These are phyloP conservation scores for Fusarium scirpi DNA, from an alignment of 2,329 filamentous ascomycete species.

Conservation along the genomic window DNA sequence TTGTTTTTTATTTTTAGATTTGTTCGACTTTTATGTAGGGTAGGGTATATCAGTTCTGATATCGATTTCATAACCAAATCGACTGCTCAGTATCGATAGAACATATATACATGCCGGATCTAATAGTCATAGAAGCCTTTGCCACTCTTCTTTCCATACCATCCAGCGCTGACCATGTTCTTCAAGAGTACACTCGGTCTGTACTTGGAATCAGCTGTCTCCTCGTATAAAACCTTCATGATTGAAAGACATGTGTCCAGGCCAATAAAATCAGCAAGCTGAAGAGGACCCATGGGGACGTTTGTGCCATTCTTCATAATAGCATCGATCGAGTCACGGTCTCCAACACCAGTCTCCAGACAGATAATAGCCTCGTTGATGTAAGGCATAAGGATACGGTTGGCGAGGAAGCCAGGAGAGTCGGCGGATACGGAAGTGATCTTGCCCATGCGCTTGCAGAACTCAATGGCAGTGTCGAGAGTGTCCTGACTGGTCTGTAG, in stretches of 20 bases:
- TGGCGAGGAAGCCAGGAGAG: conserved; percentile 93
- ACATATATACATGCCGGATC: neutral
- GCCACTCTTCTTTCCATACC: conserved; percentile 96
- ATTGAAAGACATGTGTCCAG: conserved; percentile 96
- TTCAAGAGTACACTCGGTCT: conserved; percentile 85
- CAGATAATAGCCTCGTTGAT: conserved; percentile 99
- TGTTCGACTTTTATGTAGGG: neutral
- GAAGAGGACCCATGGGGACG: conserved; percentile 96
- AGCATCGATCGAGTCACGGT: conserved; percentile 90
- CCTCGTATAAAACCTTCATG: conserved; percentile 92
- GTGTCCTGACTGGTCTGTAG: conserved; percentile 90
- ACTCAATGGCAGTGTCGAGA: conserved; percentile 82
- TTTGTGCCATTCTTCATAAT: conserved; percentile 99
- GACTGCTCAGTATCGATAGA: neutral
- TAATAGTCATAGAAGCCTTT: conserved; percentile 96
- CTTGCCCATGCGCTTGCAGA: conserved; percentile 95
- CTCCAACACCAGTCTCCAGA: conserved; percentile 90
- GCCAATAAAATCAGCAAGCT: conserved; percentile 96
- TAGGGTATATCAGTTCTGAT: neutral
- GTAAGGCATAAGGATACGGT: conserved; percentile 98
- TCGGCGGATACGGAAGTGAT: conserved; percentile 88
- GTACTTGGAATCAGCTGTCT: conserved; percentile 97
- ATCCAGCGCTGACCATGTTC: conserved; percentile 98
- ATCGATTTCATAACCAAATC: neutral
- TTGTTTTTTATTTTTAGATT: neutral